Evolutionary conservation across 371 early-diverging fungal species (phyloP).

Genomic region (Syncephalastrum contaminatum): DNA sequence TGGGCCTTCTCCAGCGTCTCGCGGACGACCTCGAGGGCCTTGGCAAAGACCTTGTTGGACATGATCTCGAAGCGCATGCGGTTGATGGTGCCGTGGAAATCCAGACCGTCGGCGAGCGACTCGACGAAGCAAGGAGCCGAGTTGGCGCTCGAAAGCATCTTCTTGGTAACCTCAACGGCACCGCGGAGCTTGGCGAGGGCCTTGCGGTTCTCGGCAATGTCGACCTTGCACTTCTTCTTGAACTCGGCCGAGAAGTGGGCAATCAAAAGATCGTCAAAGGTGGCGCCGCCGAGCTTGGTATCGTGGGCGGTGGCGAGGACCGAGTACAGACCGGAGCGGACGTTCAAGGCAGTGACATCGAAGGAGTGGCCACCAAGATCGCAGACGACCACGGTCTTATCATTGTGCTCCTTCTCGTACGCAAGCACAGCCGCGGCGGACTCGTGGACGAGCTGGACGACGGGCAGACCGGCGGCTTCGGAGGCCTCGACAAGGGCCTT

Average conservation of each 20-base stretch:
- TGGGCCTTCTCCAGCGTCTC: conserved; percentile 72
- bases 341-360: conserved; percentile 87
- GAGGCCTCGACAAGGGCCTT: conserved; percentile 81
- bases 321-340: conserved; percentile 88
- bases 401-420: conserved; percentile 74
- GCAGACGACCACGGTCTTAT: conserved; percentile 86
- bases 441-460: conserved; percentile 90
- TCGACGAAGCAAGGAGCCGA: conserved; percentile 94
- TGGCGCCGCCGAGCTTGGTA: conserved; percentile 86
- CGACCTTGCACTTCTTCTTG: conserved; percentile 82
- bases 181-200: conserved; percentile 83
- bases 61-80: conserved; percentile 94
- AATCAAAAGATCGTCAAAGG: conserved; percentile 90
- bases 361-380: conserved; percentile 98
- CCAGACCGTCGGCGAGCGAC: conserved; percentile 89
- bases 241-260: conserved; percentile 86
- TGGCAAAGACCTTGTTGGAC: conserved; percentile 75
- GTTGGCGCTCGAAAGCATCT: conserved; percentile 82
- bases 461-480: conserved; percentile 87
- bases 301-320: conserved; percentile 86
- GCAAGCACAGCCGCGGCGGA: conserved; percentile 97
- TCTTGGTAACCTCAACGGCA: conserved; percentile 92
- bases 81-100: conserved; percentile 86
- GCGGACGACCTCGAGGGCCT: conserved; percentile 73
- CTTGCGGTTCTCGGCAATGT: conserved; percentile 72